Evolutionary conservation across 179 eudicot species (phyloP).

Genomic region (Silene vulgaris): DNA sequence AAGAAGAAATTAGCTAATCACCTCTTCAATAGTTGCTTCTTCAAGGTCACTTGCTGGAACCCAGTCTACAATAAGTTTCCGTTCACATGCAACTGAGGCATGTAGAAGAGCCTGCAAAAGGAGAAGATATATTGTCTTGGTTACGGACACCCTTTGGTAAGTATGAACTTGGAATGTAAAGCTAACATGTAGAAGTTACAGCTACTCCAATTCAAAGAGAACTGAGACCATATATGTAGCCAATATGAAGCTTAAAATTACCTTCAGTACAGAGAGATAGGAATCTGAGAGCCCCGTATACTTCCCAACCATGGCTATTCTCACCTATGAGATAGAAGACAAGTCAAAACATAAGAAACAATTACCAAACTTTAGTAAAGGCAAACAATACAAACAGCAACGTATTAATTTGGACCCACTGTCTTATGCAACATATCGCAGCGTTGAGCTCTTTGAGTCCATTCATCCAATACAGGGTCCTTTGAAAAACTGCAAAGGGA

Average conservation of each 20-base stretch:
- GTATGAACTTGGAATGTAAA: background rate
- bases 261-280: conserved; percentile 92
- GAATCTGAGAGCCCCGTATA: conserved; percentile 97
- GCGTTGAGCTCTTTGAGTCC: conserved; percentile 73
- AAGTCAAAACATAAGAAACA: background rate
- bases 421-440: conserved; percentile 60
- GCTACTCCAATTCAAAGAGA: background rate
- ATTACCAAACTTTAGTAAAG: background rate
- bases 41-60: conserved; percentile 85
- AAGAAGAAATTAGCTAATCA: conserved; percentile 21
- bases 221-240: background rate
- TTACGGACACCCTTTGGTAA: no score
- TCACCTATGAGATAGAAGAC: conserved; percentile 41
- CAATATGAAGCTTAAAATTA: conserved; percentile 16
- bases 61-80: conserved; percentile 67
- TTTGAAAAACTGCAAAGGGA: conserved; percentile 38
- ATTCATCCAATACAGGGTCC: conserved; percentile 67
- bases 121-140: background rate
- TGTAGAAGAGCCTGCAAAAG: conserved; percentile 77
- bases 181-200: background rate
- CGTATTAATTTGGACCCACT: conserved; percentile 39
- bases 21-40: conserved; percentile 62
- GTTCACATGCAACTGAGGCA: conserved; percentile 72
- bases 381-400: background rate
- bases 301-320: conserved; percentile 97